Percentiles rank a stretch among this genome's conserved stretches.
These are phyloP conservation scores for Tephrocybe rancida DNA, from an alignment of 768 basidiomycete genomes.

Conservation along the genomic window DNA sequence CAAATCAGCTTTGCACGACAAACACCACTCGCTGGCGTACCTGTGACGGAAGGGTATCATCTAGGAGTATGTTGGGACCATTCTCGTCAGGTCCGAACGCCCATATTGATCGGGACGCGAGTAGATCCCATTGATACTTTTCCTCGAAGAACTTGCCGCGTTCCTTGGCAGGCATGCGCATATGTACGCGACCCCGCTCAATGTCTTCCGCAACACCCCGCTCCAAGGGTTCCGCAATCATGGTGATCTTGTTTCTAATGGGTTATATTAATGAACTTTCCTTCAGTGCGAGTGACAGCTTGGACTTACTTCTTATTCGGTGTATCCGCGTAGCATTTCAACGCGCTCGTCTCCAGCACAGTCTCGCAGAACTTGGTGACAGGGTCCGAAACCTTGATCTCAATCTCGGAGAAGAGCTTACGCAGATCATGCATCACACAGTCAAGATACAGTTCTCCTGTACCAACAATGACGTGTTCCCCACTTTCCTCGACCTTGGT, in stretches of 20 bases:
- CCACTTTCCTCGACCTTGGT: conserved; percentile 99
- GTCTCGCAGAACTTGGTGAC: conserved; percentile 99
- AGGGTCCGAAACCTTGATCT: conserved; percentile 99
- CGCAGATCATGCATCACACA: conserved; percentile 96
- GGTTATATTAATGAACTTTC: background rate
- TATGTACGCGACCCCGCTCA: conserved; percentile 89
- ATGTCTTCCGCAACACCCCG: conserved; percentile 96
- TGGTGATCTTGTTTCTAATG: conserved; percentile 92
- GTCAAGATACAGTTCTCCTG: conserved; percentile 96
- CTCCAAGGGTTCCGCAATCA: conserved; percentile 98
- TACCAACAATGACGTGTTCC: conserved; percentile 96
- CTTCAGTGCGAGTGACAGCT: background rate
- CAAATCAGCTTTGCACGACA: background rate
- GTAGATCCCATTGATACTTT: conserved; percentile 97
- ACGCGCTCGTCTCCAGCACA: conserved; percentile 93
- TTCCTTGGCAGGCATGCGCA: conserved; percentile 95
- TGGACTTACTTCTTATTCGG: conserved; percentile 94
- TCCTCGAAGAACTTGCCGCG: conserved; percentile 95
- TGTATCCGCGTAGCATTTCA: conserved; percentile 99
- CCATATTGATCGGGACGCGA: conserved; percentile 98
- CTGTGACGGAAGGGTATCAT: conserved; percentile 95
- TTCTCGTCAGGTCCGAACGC: conserved; percentile 98
- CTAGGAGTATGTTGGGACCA: conserved; percentile 90
- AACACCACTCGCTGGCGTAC: conserved; percentile 36
- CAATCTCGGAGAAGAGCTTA: conserved; percentile 92